Base-by-base conservation (phyloP, 257 asterid genomes). In the Coffea eugenioides region DNA sequence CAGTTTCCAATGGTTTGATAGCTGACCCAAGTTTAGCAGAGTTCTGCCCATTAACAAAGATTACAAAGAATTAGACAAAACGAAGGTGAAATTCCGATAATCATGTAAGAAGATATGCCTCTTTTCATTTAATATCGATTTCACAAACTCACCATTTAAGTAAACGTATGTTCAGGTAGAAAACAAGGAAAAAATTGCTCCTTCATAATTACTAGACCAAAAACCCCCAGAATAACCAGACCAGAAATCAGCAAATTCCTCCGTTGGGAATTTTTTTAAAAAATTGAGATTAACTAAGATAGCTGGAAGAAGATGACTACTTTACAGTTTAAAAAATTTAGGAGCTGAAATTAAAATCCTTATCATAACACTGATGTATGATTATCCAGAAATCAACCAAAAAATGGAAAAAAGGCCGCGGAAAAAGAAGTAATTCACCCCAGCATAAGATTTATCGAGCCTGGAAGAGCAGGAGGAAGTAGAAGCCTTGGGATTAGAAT, bases 1-100 rank as follows among this genome's bases (percentile, higher is more conserved):
- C 99, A 51, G 81, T 86, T 89, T 84, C 85, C 66, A 76, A 89
- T 43, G 88, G 82, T 84, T 91, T 89, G 49, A 91, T 88, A 72
- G 92, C 86, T 56, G 77, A 59, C 81, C 87, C 88, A 49, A 84
- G 77, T 71, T 85, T 91, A 43, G 88, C 89, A 4, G 76, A 77
- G 77, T 81, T 83, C 98, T 96, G 89, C 75, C 77, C 75, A 80
- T 12, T 51, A 78, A 52, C 25, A 25, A 36, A 70, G 20, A 16
- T 21, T 41, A 59, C 39, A 12, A 1, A 18, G 1, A 69, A 27
- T 39, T 39, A 39, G 43, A 39, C 43, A 39, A 39, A 39, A 39
- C 43, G 43, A 8, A 49, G 27, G 16, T 18, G 0, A 72, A 72
- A 27, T 4, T 69, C 12, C 49, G 14, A 43, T 8, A 67, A 25